phyloP scores from a whole-genome alignment of 306 rosid species.

The Prunus fruticosa region DNA sequence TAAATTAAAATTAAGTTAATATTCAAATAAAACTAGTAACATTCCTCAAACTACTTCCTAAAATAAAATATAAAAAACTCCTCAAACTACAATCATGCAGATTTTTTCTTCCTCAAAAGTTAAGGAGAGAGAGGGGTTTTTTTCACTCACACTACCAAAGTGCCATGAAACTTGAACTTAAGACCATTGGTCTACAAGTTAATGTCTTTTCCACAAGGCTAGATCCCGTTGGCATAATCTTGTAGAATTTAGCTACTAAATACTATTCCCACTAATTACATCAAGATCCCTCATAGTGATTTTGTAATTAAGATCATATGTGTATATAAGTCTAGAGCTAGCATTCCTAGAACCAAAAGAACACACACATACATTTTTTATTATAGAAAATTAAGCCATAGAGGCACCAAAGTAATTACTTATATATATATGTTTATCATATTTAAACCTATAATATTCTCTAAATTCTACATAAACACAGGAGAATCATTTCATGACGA shows the following conservation, averaged over 20 bases:
- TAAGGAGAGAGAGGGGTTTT: no score
- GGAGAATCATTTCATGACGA: not conserved
- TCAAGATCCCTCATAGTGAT: not conserved
- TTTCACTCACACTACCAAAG: no score
- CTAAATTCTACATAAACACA: not conserved
- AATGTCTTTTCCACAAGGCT: no score
- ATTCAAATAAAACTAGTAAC: not conserved
- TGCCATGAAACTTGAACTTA: fast-evolving
- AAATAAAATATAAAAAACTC: no score
- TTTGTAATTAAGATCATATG: not conserved
- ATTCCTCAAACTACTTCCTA: not conserved
- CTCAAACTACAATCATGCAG: no score
- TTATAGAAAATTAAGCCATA: not conserved
- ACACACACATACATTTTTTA: not conserved
- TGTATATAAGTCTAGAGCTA: not conserved
- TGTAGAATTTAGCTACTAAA: no score
- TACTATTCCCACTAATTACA: not conserved
- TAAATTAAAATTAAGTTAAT: not conserved
- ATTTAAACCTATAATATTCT: not conserved
- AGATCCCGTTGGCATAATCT: no score
- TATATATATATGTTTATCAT: not conserved
- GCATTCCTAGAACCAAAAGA: not conserved
- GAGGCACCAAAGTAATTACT: not conserved
- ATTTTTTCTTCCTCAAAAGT: no score
- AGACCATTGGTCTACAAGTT: no score